phyloP scores from a whole-genome alignment of 805 yeast genomes.

The Metschnikowia kofuensis region DNA sequence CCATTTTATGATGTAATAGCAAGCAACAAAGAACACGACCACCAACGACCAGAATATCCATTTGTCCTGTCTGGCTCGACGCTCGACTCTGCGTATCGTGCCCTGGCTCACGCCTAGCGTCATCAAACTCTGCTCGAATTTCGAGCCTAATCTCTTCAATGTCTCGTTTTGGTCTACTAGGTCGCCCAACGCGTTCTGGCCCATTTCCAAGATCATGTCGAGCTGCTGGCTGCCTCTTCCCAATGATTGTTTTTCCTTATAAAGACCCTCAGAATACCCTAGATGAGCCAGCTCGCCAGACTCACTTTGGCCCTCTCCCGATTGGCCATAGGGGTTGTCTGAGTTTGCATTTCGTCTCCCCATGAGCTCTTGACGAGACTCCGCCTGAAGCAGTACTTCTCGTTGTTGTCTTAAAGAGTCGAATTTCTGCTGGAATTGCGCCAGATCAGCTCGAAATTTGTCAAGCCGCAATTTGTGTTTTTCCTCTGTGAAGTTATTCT shows the following conservation, averaged over 20 bases:
- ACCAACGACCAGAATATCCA: slow-evolving; percentile 81
- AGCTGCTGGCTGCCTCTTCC: slow-evolving; percentile 74
- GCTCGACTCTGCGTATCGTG: slow-evolving; percentile 76
- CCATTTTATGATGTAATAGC: slow-evolving; percentile 65
- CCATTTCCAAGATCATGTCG: slow-evolving; percentile 89
- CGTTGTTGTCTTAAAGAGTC: slow-evolving; percentile 53
- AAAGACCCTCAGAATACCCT: slow-evolving; percentile 58
- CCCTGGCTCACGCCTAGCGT: slow-evolving; percentile 86
- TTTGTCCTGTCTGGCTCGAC: slow-evolving; percentile 82
- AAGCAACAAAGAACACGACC: slow-evolving; percentile 54
- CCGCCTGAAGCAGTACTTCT: slow-evolving; percentile 49
- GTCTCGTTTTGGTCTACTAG: slow-evolving; percentile 80
- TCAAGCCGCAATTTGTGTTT: slow-evolving; percentile 51
- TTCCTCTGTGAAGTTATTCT: slow-evolving; percentile 54
- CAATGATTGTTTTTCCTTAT: slow-evolving; percentile 63
- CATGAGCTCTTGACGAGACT: slow-evolving; percentile 51
- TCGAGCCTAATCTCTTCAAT: slow-evolving; percentile 57
- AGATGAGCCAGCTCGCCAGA: slow-evolving; percentile 23
- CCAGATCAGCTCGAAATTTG: slow-evolving; percentile 50
- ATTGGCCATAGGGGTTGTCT: slow-evolving; percentile 50
- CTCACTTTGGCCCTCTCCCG: slow-evolving; percentile 8
- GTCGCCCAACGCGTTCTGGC: slow-evolving; percentile 80
- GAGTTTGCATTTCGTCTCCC: slow-evolving; percentile 44
- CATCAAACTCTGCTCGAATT: slow-evolving; percentile 63
- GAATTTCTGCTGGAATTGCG: slow-evolving; percentile 49